Conservation (phyloP, 2,329 filamentous ascomycete genomes). For the Colletotrichum coccodes region DNA sequence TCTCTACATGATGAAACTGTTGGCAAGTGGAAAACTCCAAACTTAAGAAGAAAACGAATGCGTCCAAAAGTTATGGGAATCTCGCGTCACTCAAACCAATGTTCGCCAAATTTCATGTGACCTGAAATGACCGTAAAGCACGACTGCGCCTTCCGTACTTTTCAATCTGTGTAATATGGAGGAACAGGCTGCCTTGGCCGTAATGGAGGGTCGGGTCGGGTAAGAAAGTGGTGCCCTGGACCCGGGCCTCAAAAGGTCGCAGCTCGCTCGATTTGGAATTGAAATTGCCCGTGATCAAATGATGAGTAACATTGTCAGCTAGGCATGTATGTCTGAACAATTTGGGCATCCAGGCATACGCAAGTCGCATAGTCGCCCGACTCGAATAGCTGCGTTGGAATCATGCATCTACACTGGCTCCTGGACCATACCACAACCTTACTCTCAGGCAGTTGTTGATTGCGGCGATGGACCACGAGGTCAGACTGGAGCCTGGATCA, state of each 20-base stretch:
- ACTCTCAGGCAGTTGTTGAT: not conserved
- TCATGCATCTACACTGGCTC: not conserved
- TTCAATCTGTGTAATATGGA: not conserved
- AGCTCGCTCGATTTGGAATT: not conserved
- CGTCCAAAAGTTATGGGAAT: no score
- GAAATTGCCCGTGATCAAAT: not conserved
- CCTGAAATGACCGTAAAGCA: not conserved
- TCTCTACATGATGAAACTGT: not conserved
- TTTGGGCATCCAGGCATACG: not conserved
- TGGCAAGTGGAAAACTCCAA: not conserved
- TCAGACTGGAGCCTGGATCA: not conserved
- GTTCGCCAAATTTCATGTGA: not conserved
- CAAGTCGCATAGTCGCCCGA: not conserved
- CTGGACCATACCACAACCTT: not conserved
- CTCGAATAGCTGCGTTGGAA: not conserved
- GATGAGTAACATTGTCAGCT: not conserved
- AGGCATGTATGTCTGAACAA: not conserved
- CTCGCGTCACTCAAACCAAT: not conserved
- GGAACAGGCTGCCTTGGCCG: not conserved
- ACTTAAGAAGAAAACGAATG: not conserved
- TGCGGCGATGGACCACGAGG: not conserved
- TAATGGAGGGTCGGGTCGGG: not conserved
- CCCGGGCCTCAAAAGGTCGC: not conserved
- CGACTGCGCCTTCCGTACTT: not conserved
- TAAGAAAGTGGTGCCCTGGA: slow-evolving; percentile 2